Evolutionary conservation across 2,329 filamentous ascomycete genomes (phyloP).

Genomic region (Nothomitra cinnamomea): DNA sequence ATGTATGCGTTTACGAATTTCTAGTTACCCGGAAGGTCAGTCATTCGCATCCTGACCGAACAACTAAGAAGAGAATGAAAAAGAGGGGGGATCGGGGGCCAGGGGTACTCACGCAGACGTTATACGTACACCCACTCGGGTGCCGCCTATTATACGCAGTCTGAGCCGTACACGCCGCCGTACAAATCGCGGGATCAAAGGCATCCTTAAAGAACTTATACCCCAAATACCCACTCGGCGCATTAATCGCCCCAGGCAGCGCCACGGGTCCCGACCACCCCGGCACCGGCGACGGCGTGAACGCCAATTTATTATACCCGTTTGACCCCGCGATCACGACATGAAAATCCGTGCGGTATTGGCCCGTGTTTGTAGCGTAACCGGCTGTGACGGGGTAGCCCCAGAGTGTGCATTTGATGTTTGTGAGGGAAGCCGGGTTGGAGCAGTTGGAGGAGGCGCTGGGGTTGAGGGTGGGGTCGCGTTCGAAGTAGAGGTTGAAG

Average conservation of each 20-base stretch:
- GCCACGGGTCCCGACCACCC: conserved; percentile 16
- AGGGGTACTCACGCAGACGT: background rate
- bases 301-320: conserved; percentile 12
- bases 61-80: too few relatives aligned
- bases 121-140: background rate
- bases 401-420: conserved; percentile 22
- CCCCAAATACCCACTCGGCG: conserved; percentile 19
- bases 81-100: background rate
- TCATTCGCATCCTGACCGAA: too few relatives aligned
- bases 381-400: conserved; percentile 15
- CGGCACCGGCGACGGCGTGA: conserved; percentile 3
- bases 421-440: conserved; percentile 19
- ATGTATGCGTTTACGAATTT: conserved; percentile 24
- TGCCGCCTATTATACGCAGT: conserved; percentile 9
- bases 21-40: conserved; percentile 3
- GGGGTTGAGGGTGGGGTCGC: conserved; percentile 20
- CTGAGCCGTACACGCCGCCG: conserved; percentile 13
- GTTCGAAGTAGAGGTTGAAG: conserved; percentile 22
- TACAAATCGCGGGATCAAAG: conserved; percentile 18
- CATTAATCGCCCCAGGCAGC: conserved; percentile 20
- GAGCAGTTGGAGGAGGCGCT: conserved; percentile 13
- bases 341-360: conserved; percentile 19
- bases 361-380: conserved; percentile 19
- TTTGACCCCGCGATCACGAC: conserved; percentile 28
- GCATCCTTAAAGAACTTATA: conserved; percentile 15